Base-by-base conservation (phyloP, 2,329 filamentous ascomycete genomes). In the Xenosphaeropsis pyriputrescens region DNA sequence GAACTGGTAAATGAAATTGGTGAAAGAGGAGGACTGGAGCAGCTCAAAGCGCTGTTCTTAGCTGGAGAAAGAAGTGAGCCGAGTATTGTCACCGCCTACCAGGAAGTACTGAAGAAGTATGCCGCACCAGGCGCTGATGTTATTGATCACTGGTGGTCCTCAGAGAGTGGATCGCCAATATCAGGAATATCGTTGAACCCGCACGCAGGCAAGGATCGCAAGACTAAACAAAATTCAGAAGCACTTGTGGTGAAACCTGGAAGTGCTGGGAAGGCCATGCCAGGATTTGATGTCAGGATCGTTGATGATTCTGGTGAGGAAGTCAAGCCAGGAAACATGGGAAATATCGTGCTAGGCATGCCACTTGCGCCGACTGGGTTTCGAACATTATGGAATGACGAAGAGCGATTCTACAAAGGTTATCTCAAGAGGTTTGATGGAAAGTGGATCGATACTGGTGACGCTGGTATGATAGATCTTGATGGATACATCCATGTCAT, bases 41-140 rank as follows among this genome's bases (percentile, higher is more conserved):
- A 69, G 2, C 65, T 94, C 19, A 70, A 72, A 33, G 84, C 73
- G 0, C 62, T 95, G 5, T 95, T 93, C 59, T 67, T 95, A 1
- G 89, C 88, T 1, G 88, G 88, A 6, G 88, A 96, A 55, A 68
- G 88, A 30, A 93, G 84, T 26, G 89, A 95, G 51, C 88, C 88
- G 1, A 80, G 78, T 37, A 85, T 95, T 48, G 68, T 95, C 4
- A 72, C 72, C 14, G 79, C 80, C 64, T 94, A 93, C 53, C 81
- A 93, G 53, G 65, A 73, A 5, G 67, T 94, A 3, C 61, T 95
- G 5, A 56, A 63, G 5, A 63, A 71, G 42, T 73, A 86, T 51
- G 82, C 72, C 19, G 78, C 76, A 0, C 62, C 65, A 0, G 70
- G 69, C 13, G 76, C 77, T 0, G 59, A 65, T 36, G 75, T 82